Evolutionary conservation across 75 land plant species (phyloP), one percentile per base, ranked within the genome.

Genomic region (Picea glauca): DNA sequence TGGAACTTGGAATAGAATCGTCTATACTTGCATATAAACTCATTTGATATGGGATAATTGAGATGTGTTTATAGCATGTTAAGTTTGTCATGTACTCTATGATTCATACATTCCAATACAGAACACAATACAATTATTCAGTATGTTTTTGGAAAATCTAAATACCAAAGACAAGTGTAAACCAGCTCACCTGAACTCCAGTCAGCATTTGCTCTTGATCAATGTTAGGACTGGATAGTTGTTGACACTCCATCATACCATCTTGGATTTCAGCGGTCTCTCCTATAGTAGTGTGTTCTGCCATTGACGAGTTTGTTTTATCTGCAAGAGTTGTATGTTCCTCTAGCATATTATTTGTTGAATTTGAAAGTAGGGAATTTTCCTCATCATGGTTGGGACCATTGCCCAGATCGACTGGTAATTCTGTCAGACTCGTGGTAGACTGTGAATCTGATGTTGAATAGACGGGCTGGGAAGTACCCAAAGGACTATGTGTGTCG

Each of bases 121-220:
- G 26, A 30, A 26, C 13, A 7, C 50, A 20, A 38, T 40, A 35
- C 9, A 50, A 50, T 50, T 8, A 50, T 12, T 50, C 56, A 9
- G 56, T 50, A 50, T 8, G 2, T 9, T 50, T 50, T 1, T 50
- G 56, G 56, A 50, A 50, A 50, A 50, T 50, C 3, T n/a, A 43
- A 2, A 20, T 5, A 40, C 73, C 20, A 20, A 40, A 70, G n/a
- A 32, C n/a, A 15, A 15, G 4, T 12, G 30, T 17, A 70, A 70
- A 70, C 54, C 26, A 43, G 74, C 74, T 70, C n/a, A 70, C 74
- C 74, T 70, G 40, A 70, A 70, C 54, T 43, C 74, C 74, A 43
- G 54, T 40, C 74, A 70, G 54, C 46, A n/a, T 38, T 43, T 70
- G 74, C 40, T 43, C 74, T 43, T 13, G 23, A 70, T n/a, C 20